Evolutionary conservation across 345 rosid genomes (phyloP).

Genomic region (Acer campestre): DNA sequence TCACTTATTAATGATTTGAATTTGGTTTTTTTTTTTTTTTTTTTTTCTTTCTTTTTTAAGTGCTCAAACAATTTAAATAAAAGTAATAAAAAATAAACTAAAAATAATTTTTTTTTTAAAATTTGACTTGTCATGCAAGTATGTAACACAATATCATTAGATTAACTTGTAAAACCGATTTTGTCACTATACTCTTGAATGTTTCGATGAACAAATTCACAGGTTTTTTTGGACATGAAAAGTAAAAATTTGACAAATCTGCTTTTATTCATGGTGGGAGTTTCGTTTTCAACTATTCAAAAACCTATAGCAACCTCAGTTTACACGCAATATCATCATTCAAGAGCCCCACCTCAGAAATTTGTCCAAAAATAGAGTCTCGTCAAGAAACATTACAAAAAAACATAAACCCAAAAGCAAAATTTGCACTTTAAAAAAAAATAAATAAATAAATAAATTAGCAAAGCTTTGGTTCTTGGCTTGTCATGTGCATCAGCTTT

Average conservation of each 20-base stretch:
- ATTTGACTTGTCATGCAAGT: no score
- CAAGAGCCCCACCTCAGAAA: slow-evolving; percentile 20
- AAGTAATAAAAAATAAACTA: no score
- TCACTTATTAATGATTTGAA: no score
- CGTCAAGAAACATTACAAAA: slow-evolving; percentile 15
- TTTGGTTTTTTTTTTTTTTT: no score
- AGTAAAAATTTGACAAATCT: slow-evolving; percentile 61
- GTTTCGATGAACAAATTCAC: slow-evolving; percentile 70
- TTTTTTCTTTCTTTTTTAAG: no score
- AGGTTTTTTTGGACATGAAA: slow-evolving; percentile 43
- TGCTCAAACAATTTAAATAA: no score
- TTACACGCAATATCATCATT: neutral
- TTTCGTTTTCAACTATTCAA: slow-evolving; percentile 27
- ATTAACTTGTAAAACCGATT: no score
- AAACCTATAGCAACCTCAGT: slow-evolving; percentile 3
- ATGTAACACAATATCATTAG: no score
- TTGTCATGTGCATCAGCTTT: slow-evolving; percentile 47
- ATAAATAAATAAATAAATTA: no score
- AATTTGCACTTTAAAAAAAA: no score
- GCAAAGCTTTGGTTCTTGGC: slow-evolving; percentile 38
- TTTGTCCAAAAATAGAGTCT: slow-evolving; percentile 12
- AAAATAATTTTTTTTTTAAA: no score
- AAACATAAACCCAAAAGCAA: slow-evolving; percentile 27
- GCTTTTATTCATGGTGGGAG: slow-evolving; percentile 69
- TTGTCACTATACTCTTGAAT: slow-evolving; percentile 9